phyloP scores from a whole-genome alignment of 163 green algal species.

The Chlorella variabilis region DNA sequence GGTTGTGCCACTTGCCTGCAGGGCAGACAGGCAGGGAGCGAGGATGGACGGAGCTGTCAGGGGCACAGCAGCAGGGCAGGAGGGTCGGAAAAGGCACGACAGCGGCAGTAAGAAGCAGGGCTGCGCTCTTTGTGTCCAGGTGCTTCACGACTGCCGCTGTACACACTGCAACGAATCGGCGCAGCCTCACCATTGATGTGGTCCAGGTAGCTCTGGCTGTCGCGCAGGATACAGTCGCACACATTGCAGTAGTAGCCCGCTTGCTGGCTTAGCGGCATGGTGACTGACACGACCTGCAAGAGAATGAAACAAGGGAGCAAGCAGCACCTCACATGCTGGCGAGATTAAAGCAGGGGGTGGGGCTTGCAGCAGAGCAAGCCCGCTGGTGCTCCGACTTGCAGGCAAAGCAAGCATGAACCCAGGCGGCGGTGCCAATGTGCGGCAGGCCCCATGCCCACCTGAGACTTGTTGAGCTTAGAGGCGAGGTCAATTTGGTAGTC shows the following conservation, averaged over 20 bases:
- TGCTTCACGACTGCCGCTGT: too few species aligned
- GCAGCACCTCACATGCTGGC: background rate
- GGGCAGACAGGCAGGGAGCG: too few species aligned
- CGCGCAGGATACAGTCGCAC: conserved; percentile 95
- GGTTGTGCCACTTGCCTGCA: conserved; percentile 90
- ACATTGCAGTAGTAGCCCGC: conserved; percentile 97
- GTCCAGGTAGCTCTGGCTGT: conserved; percentile 95
- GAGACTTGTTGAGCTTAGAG: conserved; percentile 84
- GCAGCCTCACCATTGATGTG: conserved; percentile 82
- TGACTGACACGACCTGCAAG: conserved; percentile 70
- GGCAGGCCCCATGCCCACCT: conserved; percentile 68
- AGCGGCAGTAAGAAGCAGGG: too few species aligned
- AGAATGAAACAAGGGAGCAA: background rate
- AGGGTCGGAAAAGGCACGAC: too few species aligned
- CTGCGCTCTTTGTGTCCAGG: too few species aligned
- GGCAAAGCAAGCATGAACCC: too few species aligned
- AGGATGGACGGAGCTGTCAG: background rate
- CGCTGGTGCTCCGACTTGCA: too few species aligned
- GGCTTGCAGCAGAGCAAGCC: too few species aligned
- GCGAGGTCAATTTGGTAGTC: conserved; percentile 89
- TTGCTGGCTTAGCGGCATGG: conserved; percentile 79
- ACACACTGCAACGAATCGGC: too few species aligned
- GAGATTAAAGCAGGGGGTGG: too few species aligned
- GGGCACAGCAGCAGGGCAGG: background rate
- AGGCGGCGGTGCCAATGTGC: too few species aligned